Percentiles rank a stretch among this genome's conserved stretches.
phyloP scores from a whole-genome alignment of 495 filamentous ascomycete species.

The Neurospora sp. region DNA sequence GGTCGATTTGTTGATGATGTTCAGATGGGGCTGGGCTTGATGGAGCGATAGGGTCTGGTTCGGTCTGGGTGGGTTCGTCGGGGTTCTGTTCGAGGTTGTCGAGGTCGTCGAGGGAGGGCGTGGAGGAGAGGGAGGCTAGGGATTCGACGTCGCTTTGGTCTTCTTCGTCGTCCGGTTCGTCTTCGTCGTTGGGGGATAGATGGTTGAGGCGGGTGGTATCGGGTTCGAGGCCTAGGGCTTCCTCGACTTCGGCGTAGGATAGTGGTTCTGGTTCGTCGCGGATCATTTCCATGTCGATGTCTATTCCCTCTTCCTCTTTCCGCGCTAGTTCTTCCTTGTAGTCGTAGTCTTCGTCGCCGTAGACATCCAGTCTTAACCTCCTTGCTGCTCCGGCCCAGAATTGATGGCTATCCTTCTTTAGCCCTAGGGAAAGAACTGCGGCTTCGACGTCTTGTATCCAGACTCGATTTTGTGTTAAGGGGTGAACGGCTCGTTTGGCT shows the following conservation, averaged over 20 bases:
- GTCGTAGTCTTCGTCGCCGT: conserved; percentile 26
- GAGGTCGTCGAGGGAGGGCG: not conserved
- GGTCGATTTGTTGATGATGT: conserved; percentile 18
- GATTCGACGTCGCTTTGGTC: not conserved
- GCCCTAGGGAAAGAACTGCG: conserved; percentile 47
- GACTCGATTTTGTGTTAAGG: conserved; percentile 30
- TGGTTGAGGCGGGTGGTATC: not conserved
- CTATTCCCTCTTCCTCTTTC: not conserved
- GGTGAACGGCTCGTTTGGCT: conserved; percentile 27
- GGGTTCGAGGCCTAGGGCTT: conserved; percentile 13
- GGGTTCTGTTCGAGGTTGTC: not conserved
- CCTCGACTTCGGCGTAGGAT: conserved; percentile 46
- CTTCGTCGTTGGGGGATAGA: conserved; percentile 5
- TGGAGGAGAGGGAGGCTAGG: not conserved
- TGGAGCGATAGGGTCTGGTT: not conserved
- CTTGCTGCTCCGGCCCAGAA: conserved; percentile 54
- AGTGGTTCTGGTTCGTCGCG: conserved; percentile 19
- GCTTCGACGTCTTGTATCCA: conserved; percentile 52
- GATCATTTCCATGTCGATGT: conserved; percentile 17
- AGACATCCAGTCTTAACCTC: conserved; percentile 48
- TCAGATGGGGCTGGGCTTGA: conserved; percentile 12
- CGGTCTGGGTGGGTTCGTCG: not conserved
- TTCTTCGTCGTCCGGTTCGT: conserved; percentile 9
- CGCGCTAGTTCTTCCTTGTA: conserved; percentile 5
- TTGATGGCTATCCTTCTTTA: conserved; percentile 32